Conservation (phyloP, 169 alveolate species). For the Ichthyophthirius multifiliis region DNA sequence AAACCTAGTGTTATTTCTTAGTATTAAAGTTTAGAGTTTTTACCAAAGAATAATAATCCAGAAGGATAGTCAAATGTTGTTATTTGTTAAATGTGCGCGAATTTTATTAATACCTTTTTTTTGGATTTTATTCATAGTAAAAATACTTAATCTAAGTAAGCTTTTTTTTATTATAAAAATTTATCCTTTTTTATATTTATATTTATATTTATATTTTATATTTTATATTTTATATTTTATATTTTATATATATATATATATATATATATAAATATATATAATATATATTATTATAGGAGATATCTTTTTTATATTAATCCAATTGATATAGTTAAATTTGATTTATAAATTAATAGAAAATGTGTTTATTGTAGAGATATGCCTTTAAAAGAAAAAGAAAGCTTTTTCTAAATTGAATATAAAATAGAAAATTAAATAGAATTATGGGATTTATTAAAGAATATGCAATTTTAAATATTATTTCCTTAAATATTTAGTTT, state of each 20-base stretch:
- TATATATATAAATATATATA: conserved; percentile 7
- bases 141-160: conserved; percentile 26
- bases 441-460: not conserved
- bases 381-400: not conserved
- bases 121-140: not conserved
- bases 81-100: conserved; percentile 38
- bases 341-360: not conserved
- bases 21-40: conserved; percentile 18
- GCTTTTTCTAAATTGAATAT: not conserved
- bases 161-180: no score
- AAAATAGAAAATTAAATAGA: not conserved
- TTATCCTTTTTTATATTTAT: not conserved
- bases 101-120: not conserved
- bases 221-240: no score
- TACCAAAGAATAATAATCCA: conserved; percentile 60
- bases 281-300: conserved; percentile 13
- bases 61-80: conserved; percentile 44
- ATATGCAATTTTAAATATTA: not conserved
- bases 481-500: not conserved
- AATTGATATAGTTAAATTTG: conserved; percentile 9
- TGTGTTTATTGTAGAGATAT: conserved; percentile 3
- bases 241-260: no score
- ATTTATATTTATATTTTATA: conserved; percentile 14
- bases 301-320: conserved; percentile 2
- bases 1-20: conserved; percentile 31